A percentile compares a stretch with the other conserved stretches of the same genome.
phyloP scores from a whole-genome alignment of 495 filamentous ascomycete species.

The Geopyxis carbonaria region DNA sequence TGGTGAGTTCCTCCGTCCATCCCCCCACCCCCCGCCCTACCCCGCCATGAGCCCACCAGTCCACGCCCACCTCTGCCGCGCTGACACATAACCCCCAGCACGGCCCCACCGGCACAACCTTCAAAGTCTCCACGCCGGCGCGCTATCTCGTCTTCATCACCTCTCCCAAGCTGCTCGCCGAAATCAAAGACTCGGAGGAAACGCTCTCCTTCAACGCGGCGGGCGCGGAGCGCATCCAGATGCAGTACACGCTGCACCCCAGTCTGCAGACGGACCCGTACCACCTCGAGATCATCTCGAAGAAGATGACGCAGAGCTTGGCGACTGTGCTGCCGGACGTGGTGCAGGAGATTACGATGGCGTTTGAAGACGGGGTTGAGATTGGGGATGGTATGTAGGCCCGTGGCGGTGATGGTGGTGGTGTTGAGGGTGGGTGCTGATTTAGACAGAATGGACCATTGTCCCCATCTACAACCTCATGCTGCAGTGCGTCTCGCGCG shows the following conservation, averaged over 20 bases:
- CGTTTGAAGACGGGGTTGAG: conserved; percentile 15
- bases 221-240: conserved; percentile 7
- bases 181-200: conserved; percentile 10
- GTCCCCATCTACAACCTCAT: conserved; percentile 12
- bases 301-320: conserved; percentile 16
- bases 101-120: conserved; percentile 4
- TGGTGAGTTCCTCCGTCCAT: neutral
- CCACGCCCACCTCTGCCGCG: neutral
- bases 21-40: neutral
- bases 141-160: conserved; percentile 18
- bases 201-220: conserved; percentile 12
- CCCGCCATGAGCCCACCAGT: neutral
- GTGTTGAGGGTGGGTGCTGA: neutral
- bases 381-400: conserved; percentile 6
- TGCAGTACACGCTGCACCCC: conserved; percentile 12
- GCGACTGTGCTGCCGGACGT: conserved; percentile 16
- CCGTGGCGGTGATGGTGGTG: too few relatives aligned
- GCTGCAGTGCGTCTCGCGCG: conserved; percentile 6
- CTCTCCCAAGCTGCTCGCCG: conserved; percentile 12
- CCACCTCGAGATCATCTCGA: conserved; percentile 11
- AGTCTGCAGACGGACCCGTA: conserved; percentile 6
- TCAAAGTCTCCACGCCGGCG: conserved; percentile 16
- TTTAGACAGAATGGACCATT: conserved; percentile 9
- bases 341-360: conserved; percentile 10
- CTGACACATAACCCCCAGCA: neutral